Conservation (phyloP, 2,329 filamentous ascomycete species). For the Paramyrothecium roridum region DNA sequence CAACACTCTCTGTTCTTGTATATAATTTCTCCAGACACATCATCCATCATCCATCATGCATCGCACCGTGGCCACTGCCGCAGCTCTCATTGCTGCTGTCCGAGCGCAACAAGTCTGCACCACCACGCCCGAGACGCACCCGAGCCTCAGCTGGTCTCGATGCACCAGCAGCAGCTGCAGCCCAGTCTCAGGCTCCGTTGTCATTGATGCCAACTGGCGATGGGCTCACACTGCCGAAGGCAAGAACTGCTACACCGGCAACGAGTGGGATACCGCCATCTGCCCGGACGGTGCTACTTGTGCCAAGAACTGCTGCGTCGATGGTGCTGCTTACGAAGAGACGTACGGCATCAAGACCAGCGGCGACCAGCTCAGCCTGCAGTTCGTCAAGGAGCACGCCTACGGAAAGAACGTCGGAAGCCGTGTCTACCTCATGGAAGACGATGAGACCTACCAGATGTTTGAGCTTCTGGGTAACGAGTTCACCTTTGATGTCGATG, state of each 20-base stretch:
- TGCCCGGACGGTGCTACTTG: conserved; percentile 39
- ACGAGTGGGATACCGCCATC: conserved; percentile 40
- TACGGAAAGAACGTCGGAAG: conserved; percentile 47
- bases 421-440: conserved; percentile 63
- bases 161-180: conserved; percentile 52
- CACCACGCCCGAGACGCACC: conserved; percentile 46
- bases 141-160: conserved; percentile 48
- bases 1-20: conserved; percentile 4
- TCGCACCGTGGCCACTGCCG: conserved; percentile 21
- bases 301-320: conserved; percentile 47
- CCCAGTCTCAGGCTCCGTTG: conserved; percentile 45
- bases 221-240: conserved; percentile 49
- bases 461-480: conserved; percentile 65
- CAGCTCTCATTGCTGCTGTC: conserved; percentile 20
- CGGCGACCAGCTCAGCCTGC: conserved; percentile 49
- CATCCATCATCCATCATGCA: conserved; percentile 19
- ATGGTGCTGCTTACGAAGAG: conserved; percentile 48
- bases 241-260: conserved; percentile 57
- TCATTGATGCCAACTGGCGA: conserved; percentile 60
- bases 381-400: conserved; percentile 52
- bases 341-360: conserved; percentile 54
- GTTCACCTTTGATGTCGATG: conserved; percentile 71
- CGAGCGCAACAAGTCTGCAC: conserved; percentile 50
- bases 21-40: conserved; percentile 4
- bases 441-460: conserved; percentile 59